A percentile compares a stretch with the other conserved stretches of the same genome.
Conservation (phyloP, 345 rosid species). For the Populus davidiana region DNA sequence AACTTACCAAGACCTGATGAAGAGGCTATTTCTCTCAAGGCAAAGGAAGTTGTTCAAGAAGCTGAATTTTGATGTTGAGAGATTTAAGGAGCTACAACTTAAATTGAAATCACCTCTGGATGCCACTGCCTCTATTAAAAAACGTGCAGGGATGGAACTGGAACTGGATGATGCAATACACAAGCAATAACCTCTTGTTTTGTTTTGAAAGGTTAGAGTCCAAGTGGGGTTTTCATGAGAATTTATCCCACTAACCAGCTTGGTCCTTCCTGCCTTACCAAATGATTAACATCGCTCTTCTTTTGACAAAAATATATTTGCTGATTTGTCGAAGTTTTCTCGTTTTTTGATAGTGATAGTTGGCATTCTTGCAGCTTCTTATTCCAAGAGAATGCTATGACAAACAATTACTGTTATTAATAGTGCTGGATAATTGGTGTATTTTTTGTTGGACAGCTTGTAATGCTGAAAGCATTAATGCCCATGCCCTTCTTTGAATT, state of each 20-base stretch:
- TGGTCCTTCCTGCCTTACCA: neutral
- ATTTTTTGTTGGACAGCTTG: neutral
- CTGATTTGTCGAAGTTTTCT: neutral
- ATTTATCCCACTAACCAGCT: neutral
- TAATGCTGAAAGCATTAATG: neutral
- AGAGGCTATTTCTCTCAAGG: constrained; percentile 81
- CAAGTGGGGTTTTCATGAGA: neutral
- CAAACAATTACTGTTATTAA: neutral
- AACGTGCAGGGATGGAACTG: constrained; percentile 55
- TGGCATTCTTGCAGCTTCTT: neutral
- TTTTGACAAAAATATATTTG: neutral
- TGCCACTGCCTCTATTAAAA: constrained; percentile 50
- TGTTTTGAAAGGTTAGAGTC: neutral
- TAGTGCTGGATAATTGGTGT: neutral
- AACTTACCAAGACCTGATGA: constrained; percentile 91
- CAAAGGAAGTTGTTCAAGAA: constrained; percentile 73
- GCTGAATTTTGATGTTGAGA: constrained; percentile 55
- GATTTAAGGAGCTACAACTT: constrained; percentile 65
- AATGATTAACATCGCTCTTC: neutral
- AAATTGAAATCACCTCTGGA: constrained; percentile 50
- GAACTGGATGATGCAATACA: constrained; percentile 60
- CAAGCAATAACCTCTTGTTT: constrained; percentile 8
- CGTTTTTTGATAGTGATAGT: neutral
- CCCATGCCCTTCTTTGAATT: neutral
- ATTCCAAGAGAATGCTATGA: no score